Evolutionary conservation across 2,329 filamentous ascomycete species (phyloP), one percentile per base, ranked within the genome.

Genomic region (Sclerotinia subarctica): DNA sequence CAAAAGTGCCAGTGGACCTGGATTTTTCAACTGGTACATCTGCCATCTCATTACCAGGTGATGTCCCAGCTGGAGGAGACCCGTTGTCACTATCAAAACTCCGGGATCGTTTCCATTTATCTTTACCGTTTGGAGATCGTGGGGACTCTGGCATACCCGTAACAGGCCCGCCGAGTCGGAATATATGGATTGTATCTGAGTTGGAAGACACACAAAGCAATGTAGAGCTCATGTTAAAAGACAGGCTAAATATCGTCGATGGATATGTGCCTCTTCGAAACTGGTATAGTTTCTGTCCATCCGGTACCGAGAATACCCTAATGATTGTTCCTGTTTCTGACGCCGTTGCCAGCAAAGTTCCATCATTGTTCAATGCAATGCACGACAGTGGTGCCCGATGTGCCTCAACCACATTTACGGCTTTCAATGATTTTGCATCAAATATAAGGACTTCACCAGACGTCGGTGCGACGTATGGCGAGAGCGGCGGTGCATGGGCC

Each of bases 251-350:
- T 74, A 99, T 99, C 52, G 92, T 90, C 1, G 94, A 94, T 0
- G 95, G 95, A 79, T 97, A 97, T 2, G 94, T 97, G 54, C 95
- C 95, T 72, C 95, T 88, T 69, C 95, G 88, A 80, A 99, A 99
- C 78, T 99, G 94, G 78, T 94, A 98, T 24, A 99, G 85, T 79
- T 98, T 99, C 76, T 94, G 90, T 15, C 92, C 95, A 71, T 89
- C 88, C 3, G 95, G 95, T 1, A 99, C 88, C 0, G 92, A 93
- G 79, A 99, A 99, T 64, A 99, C 93, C 21, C 95, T 89, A 72
- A 99, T 96, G 70, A 99, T 96, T 0, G 95, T 99, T 72, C 95
- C 95, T 65, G 96, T 99, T 78, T 99, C 95, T 29, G 94, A 98
- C 1, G 95, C 93, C 2, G 95, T 99, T 19, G 95, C 95, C 56